Percentiles rank a stretch among this genome's conserved stretches.
phyloP scores from a whole-genome alignment of 2,329 filamentous ascomycete genomes.

The Pseudocercospora musae region DNA sequence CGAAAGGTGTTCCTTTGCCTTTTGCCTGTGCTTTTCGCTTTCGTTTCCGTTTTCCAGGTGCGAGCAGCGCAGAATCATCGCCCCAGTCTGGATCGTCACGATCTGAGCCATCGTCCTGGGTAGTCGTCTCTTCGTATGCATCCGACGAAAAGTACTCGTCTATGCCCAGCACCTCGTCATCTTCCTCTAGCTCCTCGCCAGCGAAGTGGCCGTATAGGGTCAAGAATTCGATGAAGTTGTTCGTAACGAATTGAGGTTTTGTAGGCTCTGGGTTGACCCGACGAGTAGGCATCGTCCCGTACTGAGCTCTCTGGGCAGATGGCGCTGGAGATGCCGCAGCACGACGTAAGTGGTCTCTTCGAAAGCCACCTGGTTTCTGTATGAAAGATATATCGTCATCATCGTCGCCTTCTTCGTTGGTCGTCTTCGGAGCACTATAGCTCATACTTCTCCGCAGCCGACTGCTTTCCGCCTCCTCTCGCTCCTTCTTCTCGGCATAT shows the following conservation, averaged over 20 bases:
- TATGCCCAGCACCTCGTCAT: constrained; percentile 81
- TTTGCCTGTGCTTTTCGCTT: constrained; percentile 72
- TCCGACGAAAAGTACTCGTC: constrained; percentile 91
- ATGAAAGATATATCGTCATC: constrained; percentile 80
- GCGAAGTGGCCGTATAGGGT: constrained; percentile 96
- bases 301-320: constrained; percentile 35
- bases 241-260: constrained; percentile 69
- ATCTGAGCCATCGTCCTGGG: constrained; percentile 38
- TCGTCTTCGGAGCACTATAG: constrained; percentile 71
- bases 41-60: constrained; percentile 63
- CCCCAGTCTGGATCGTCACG: constrained; percentile 72
- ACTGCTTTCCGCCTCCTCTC: constrained; percentile 58
- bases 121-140: constrained; percentile 54
- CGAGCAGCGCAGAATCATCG: constrained; percentile 81
- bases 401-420: constrained; percentile 71
- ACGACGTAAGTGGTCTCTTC: constrained; percentile 81
- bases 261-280: constrained; percentile 24
- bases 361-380: constrained; percentile 88
- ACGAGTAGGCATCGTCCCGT: constrained; percentile 17
- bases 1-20: constrained; percentile 74
- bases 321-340: constrained; percentile 57
- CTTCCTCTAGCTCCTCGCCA: constrained; percentile 93
- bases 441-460: constrained; percentile 79
- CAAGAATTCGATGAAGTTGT: constrained; percentile 92
- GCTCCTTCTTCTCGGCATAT: constrained; percentile 86